Percentiles rank a stretch among this genome's conserved stretches.
Conservation (phyloP, 352 stramenopile genomes). For the Aphanomyces euteiches region DNA sequence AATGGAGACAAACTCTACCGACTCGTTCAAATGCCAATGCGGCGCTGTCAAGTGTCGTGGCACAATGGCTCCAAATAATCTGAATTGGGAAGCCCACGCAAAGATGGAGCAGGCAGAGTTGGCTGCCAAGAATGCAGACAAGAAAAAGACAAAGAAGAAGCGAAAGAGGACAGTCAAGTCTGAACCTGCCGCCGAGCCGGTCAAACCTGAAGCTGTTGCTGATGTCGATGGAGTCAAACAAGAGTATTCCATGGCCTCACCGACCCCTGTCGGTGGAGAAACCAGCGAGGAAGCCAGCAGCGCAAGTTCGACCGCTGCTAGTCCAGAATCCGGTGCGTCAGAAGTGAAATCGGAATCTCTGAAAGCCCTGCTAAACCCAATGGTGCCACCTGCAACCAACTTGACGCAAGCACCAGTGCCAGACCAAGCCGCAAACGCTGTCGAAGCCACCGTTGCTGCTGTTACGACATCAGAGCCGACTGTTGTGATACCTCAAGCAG, state of each 20-base stretch:
- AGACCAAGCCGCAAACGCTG: no score
- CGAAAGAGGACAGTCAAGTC: constrained; percentile 5
- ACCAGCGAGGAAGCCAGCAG: no score
- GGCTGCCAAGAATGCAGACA: constrained; percentile 63
- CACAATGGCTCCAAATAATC: constrained; percentile 82
- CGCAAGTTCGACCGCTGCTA: no score
- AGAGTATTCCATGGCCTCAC: not conserved
- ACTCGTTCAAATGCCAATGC: constrained; percentile 86
- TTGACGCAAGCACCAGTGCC: no score
- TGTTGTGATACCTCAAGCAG: no score
- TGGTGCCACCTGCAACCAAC: no score
- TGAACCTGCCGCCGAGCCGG: not conserved
- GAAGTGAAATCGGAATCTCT: no score
- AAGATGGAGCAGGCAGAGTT: constrained; percentile 33
- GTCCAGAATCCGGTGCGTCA: no score
- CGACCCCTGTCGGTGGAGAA: no score
- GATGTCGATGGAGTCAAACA: not conserved
- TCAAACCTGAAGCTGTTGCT: not conserved
- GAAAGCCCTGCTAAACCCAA: no score
- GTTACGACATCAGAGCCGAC: no score
- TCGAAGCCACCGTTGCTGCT: no score
- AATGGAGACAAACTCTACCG: constrained; percentile 84
- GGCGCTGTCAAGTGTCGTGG: constrained; percentile 73
- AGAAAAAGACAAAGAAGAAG: constrained; percentile 41
- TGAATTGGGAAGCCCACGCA: constrained; percentile 38